Conservation (phyloP, 108 stramenopile genomes). For the Nitzschia sp. region DNA sequence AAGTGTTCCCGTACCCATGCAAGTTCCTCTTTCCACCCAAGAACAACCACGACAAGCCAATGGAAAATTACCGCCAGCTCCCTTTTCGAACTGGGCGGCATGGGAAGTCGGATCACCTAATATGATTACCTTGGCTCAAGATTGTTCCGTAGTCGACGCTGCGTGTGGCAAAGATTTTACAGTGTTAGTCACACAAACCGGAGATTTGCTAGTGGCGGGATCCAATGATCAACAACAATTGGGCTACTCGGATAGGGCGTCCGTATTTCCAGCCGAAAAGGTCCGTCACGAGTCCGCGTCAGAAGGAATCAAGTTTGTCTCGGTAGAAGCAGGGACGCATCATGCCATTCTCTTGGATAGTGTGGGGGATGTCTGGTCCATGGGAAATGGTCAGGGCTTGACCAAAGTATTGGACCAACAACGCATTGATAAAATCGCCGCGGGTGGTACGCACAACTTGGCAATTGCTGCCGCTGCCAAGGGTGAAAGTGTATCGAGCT, state of each 20-base stretch:
- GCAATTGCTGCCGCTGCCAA: conserved; percentile 38
- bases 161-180: conserved; percentile 72
- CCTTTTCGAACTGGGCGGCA: conserved; percentile 49
- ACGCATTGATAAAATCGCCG: conserved; percentile 44
- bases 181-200: conserved; percentile 56
- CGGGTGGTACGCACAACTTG: conserved; percentile 59
- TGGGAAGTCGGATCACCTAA: conserved; percentile 25
- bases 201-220: conserved; percentile 67
- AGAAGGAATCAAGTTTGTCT: conserved; percentile 43
- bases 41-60: not conserved
- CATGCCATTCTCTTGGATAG: conserved; percentile 63
- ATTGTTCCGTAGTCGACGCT: conserved; percentile 62
- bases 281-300: conserved; percentile 40
- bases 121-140: conserved; percentile 46
- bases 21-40: conserved; percentile 20
- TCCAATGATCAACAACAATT: conserved; percentile 61
- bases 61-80: conserved; percentile 9
- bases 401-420: conserved; percentile 39
- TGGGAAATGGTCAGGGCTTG: conserved; percentile 22
- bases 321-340: conserved; percentile 54
- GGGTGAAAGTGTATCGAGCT: not conserved
- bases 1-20: conserved; percentile 55
- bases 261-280: conserved; percentile 12
- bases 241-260: conserved; percentile 28
- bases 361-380: conserved; percentile 62